phyloP scores from a whole-genome alignment of 2,329 filamentous ascomycete species.

The Calonectria naviculata region DNA sequence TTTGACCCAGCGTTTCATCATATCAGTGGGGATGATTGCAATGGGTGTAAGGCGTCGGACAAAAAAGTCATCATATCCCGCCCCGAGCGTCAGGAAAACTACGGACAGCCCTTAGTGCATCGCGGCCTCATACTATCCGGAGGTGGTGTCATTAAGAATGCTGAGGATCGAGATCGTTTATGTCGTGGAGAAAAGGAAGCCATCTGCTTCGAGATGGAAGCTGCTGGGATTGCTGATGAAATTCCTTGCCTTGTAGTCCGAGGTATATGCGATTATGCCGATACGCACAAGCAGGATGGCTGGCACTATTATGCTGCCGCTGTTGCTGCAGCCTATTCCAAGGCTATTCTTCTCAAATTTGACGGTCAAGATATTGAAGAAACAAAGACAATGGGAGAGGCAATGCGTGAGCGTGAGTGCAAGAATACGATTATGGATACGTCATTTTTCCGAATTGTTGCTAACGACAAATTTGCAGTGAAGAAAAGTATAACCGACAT shows the following conservation, averaged over 20 bases:
- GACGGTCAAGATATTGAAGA: not conserved
- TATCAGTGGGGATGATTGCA: not conserved
- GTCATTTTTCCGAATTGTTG: too few species aligned
- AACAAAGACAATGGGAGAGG: not conserved
- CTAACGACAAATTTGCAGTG: too few species aligned
- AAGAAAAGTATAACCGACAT: too few species aligned
- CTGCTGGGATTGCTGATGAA: constrained; percentile 36
- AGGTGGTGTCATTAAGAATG: not conserved
- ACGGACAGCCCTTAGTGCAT: not conserved
- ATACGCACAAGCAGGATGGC: constrained; percentile 41
- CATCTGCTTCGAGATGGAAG: constrained; percentile 20
- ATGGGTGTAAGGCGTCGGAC: not conserved
- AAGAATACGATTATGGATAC: too few species aligned
- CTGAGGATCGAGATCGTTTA: not conserved
- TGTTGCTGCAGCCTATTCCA: constrained; percentile 39
- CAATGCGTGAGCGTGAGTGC: not conserved
- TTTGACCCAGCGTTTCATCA: not conserved
- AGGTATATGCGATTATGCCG: constrained; percentile 52
- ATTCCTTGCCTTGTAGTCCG: constrained; percentile 47
- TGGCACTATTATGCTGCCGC: constrained; percentile 50
- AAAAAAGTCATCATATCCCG: not conserved
- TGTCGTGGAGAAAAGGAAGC: not conserved
- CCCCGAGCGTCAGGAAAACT: too few species aligned
- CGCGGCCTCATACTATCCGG: not conserved
- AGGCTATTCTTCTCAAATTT: not conserved